phyloP scores from a whole-genome alignment of 139 green algal species.

The Chlamydomonas eustigma region DNA sequence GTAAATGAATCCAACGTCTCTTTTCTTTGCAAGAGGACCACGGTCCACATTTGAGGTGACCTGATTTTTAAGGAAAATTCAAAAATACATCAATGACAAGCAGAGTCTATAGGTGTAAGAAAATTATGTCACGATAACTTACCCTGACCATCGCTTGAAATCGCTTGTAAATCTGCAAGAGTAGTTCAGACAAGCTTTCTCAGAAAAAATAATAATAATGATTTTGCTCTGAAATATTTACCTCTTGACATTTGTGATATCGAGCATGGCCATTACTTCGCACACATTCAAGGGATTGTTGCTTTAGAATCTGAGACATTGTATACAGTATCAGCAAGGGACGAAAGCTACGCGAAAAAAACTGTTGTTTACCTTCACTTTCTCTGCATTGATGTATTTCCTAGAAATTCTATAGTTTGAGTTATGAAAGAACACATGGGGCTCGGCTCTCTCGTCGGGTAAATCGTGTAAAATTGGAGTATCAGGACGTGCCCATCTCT shows the following conservation, averaged over 20 bases:
- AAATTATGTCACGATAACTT: conserved; percentile 16
- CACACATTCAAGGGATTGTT: conserved; percentile 37
- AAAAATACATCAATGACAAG: background rate
- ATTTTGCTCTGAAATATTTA: conserved; percentile 1
- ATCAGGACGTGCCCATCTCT: conserved; percentile 33
- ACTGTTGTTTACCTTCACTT: conserved; percentile 32
- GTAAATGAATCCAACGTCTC: conserved; percentile 49
- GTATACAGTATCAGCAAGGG: background rate
- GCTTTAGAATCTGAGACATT: conserved; percentile 30
- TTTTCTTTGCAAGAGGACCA: conserved; percentile 36
- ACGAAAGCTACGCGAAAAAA: background rate
- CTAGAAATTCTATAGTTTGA: conserved; percentile 41
- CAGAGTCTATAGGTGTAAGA: no score
- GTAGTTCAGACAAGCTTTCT: background rate
- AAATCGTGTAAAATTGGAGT: conserved; percentile 38
- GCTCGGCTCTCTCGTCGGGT: conserved; percentile 41
- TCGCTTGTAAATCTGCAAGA: conserved; percentile 38
- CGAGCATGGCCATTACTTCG: conserved; percentile 23
- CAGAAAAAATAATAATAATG: background rate
- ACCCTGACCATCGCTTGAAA: conserved; percentile 39
- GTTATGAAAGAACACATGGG: conserved; percentile 47
- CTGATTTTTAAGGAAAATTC: conserved; percentile 23
- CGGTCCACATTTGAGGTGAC: conserved; percentile 48
- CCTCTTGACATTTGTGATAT: conserved; percentile 48
- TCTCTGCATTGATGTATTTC: conserved; percentile 51